These are phyloP conservation scores for Ophiocordyceps camponoti-floridani DNA, from an alignment of 2,329 filamentous ascomycete genomes.

Conservation along the genomic window DNA sequence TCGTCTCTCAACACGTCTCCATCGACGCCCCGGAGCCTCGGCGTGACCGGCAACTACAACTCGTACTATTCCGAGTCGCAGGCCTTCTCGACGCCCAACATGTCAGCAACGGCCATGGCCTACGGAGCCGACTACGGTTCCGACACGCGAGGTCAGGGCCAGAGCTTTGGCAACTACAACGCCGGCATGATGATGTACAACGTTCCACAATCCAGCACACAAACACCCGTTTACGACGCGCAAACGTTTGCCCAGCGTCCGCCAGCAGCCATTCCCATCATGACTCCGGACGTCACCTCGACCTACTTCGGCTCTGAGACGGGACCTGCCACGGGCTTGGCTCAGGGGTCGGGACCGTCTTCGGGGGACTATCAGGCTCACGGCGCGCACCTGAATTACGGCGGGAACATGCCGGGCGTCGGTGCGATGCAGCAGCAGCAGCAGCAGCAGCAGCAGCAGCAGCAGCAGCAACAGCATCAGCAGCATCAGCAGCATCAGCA, in stretches of 20 bases:
- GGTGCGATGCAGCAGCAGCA: too few relatives aligned
- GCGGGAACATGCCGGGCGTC: slow-evolving; percentile 11
- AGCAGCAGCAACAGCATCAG: too few relatives aligned
- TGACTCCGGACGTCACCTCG: slow-evolving; percentile 30
- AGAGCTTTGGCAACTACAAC: slow-evolving; percentile 39
- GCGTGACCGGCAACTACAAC: slow-evolving; percentile 36
- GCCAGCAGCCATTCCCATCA: slow-evolving; percentile 59
- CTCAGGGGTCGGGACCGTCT: slow-evolving; percentile 27
- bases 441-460: too few relatives aligned
- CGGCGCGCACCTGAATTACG: slow-evolving; percentile 21
- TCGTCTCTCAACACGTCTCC: slow-evolving; percentile 31
- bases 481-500: too few relatives aligned
- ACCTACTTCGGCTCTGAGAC: slow-evolving; percentile 46
- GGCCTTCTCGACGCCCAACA: slow-evolving; percentile 33
- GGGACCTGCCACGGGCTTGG: slow-evolving; percentile 11
- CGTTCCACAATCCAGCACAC: slow-evolving; percentile 44
- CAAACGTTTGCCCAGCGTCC: slow-evolving; percentile 62
- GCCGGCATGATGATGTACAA: slow-evolving; percentile 62
- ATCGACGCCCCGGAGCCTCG: slow-evolving; percentile 30
- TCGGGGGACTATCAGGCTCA: slow-evolving; percentile 49
- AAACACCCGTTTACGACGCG: slow-evolving; percentile 55
- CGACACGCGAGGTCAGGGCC: slow-evolving; percentile 37
- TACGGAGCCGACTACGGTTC: slow-evolving; percentile 51
- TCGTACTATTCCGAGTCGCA: slow-evolving; percentile 40
- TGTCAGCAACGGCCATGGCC: slow-evolving; percentile 34